phyloP scores from a whole-genome alignment of 371 early-diverging fungal genomes.

The Mucor mucedo region DNA sequence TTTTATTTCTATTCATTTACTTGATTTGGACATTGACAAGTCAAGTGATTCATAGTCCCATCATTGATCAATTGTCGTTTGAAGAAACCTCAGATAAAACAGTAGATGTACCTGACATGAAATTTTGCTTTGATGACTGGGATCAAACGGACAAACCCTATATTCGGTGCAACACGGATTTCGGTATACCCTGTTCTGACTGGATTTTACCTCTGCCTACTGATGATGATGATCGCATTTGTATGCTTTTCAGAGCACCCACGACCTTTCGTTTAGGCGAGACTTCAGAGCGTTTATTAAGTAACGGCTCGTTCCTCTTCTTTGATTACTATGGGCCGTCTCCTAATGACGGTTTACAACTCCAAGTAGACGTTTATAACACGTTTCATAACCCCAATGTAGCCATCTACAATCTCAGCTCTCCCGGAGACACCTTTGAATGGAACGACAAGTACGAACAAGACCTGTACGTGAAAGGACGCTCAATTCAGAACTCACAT shows the following conservation, averaged over 20 bases:
- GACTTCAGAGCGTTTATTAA: conserved; percentile 7
- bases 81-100: neutral
- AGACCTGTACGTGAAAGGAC: neutral
- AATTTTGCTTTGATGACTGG: conserved; percentile 32
- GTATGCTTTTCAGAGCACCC: conserved; percentile 5
- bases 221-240: neutral
- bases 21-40: conserved; percentile 19
- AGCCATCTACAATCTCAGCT: neutral
- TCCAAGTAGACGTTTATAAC: conserved; percentile 6
- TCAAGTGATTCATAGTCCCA: conserved; percentile 27
- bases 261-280: neutral
- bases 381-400: neutral
- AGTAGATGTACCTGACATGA: conserved; percentile 24
- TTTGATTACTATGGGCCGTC: conserved; percentile 16
- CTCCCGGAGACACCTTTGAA: neutral
- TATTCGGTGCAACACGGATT: conserved; percentile 26
- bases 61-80: conserved; percentile 17
- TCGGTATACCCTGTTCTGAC: conserved; percentile 23
- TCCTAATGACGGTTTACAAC: neutral
- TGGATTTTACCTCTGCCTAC: conserved; percentile 4
- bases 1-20: conserved; percentile 23
- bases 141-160: conserved; percentile 2
- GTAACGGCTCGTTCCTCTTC: conserved; percentile 14
- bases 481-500: conserved; percentile 2
- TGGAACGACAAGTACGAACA: neutral